phyloP scores from a whole-genome alignment of 2,329 filamentous ascomycete genomes.

The Stagonosporopsis cucurbitacearum region DNA sequence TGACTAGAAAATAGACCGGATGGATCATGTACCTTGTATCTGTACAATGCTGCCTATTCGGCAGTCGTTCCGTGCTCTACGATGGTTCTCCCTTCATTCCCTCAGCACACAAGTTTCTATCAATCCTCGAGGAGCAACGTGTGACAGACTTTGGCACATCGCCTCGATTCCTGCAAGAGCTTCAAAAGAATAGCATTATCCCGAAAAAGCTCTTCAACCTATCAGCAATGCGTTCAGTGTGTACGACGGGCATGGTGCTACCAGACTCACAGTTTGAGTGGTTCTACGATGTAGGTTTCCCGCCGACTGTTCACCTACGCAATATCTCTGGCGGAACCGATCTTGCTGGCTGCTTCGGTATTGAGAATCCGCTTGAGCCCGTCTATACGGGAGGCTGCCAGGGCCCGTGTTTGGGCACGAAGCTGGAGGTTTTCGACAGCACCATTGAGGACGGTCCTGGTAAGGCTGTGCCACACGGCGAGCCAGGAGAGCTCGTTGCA shows the following conservation, averaged over 20 bases:
- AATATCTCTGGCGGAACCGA: conserved; percentile 84
- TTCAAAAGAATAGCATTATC: conserved; percentile 68
- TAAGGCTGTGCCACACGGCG: conserved; percentile 64
- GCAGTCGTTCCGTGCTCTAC: conserved; percentile 72
- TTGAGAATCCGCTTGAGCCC: conserved; percentile 72
- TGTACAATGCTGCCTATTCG: conserved; percentile 65
- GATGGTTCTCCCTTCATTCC: conserved; percentile 83
- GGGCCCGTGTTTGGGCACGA: conserved; percentile 60
- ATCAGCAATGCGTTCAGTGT: conserved; percentile 65
- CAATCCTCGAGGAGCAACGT: conserved; percentile 65
- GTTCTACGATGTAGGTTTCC: conserved; percentile 78
- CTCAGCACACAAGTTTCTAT: conserved; percentile 67
- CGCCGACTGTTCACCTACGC: conserved; percentile 67
- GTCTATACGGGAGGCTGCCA: conserved; percentile 67
- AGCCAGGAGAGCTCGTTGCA: conserved; percentile 76
- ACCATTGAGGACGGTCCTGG: conserved; percentile 55
- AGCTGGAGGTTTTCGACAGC: conserved; percentile 67
- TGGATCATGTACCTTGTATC: conserved; percentile 87
- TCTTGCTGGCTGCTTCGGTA: conserved; percentile 69
- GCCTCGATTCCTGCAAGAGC: conserved; percentile 76
- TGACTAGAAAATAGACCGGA: conserved; percentile 34
- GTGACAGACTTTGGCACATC: conserved; percentile 78
- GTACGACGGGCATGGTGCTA: conserved; percentile 82
- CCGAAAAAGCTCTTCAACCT: conserved; percentile 70
- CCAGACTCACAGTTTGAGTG: conserved; percentile 79